Conservation (phyloP, 2,329 filamentous ascomycete species). For the Botryotinia convoluta region DNA sequence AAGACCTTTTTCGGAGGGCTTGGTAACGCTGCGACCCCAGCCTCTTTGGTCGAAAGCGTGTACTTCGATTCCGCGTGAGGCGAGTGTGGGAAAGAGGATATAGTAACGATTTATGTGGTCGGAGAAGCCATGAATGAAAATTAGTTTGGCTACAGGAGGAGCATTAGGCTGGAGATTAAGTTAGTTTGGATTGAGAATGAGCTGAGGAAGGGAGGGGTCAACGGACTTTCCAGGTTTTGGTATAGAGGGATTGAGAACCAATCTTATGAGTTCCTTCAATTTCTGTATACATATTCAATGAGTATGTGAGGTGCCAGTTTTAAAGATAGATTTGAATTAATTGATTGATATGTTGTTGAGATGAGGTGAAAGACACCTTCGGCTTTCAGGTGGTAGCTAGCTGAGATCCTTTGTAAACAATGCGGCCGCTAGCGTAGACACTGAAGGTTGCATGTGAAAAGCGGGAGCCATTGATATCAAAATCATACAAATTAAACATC, state of each 20-base stretch:
- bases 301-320: not conserved
- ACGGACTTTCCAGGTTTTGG: slow-evolving; percentile 38
- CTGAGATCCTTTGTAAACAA: not conserved
- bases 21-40: slow-evolving; percentile 74
- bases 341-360: not conserved
- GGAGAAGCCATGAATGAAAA: slow-evolving; percentile 87
- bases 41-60: slow-evolving; percentile 82
- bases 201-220: not conserved
- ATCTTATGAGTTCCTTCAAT: slow-evolving; percentile 37
- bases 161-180: slow-evolving; percentile 31
- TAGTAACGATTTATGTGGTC: slow-evolving; percentile 80
- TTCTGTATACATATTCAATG: slow-evolving; percentile 34
- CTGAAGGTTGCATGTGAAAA: slow-evolving; percentile 24
- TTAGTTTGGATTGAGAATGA: slow-evolving; percentile 11
- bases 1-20: slow-evolving; percentile 61
- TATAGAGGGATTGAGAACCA: slow-evolving; percentile 36
- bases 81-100: slow-evolving; percentile 68
- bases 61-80: slow-evolving; percentile 69
- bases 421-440: slow-evolving; percentile 20
- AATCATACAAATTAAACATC: not conserved
- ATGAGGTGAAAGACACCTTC: not conserved
- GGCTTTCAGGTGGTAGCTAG: not conserved
- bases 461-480: not conserved
- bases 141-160: slow-evolving; percentile 60
- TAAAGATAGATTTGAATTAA: not conserved